These are phyloP conservation scores for Naganishia cerealis DNA, from an alignment of 1,284 basidiomycete species.

Conservation along the genomic window DNA sequence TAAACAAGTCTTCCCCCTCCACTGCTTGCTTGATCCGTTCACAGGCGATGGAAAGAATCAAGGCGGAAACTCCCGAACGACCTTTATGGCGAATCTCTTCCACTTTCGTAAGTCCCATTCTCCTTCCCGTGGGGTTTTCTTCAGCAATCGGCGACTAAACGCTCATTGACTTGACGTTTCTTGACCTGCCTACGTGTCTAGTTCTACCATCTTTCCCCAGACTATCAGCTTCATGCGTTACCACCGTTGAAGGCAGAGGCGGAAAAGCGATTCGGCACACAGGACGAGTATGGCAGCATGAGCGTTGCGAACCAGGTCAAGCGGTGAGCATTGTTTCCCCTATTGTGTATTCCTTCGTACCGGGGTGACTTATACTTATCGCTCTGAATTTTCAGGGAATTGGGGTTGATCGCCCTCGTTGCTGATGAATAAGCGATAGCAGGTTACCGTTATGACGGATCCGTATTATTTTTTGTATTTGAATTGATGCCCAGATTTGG, in stretches of 20 bases:
- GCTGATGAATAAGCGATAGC: constrained; percentile 42
- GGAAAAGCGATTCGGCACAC: constrained; percentile 47
- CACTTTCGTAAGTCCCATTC: constrained; percentile 61
- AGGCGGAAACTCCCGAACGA: constrained; percentile 64
- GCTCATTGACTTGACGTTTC: not conserved
- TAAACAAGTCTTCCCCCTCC: not conserved
- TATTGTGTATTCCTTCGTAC: too few relatives aligned
- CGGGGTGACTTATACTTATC: constrained; percentile 3
- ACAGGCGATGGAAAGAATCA: constrained; percentile 68
- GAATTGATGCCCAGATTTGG: not conserved
- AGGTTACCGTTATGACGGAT: not conserved
- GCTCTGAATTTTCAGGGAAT: constrained; percentile 60
- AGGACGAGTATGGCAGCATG: constrained; percentile 68
- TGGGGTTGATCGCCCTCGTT: constrained; percentile 78
- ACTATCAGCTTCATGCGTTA: constrained; percentile 70
- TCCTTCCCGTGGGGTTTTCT: not conserved
- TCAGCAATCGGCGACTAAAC: too few relatives aligned
- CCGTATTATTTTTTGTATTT: too few relatives aligned
- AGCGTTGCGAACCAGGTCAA: constrained; percentile 82
- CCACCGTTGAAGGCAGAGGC: constrained; percentile 58
- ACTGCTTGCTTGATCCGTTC: not conserved
- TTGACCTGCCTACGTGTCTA: constrained; percentile 22
- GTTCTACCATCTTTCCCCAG: constrained; percentile 88
- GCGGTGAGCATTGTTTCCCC: constrained; percentile 19
- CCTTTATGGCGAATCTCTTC: constrained; percentile 86